phyloP scores from a whole-genome alignment of 495 filamentous ascomycete genomes.

The Hapsidospora chrysogenum region DNA sequence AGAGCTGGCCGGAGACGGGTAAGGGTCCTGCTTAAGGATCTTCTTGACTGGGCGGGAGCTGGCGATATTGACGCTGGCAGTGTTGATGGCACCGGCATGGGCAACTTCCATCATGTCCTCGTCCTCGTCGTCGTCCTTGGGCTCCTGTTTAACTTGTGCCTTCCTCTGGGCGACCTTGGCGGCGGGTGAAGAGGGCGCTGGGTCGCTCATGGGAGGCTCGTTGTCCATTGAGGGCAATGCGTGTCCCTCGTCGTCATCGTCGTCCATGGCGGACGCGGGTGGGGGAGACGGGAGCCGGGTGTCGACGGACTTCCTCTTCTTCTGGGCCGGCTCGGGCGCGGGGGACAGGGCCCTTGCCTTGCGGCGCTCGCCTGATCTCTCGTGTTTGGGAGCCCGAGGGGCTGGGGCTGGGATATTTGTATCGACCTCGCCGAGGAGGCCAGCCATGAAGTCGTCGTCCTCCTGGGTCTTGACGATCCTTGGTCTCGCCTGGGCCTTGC shows the following conservation, averaged over 20 bases:
- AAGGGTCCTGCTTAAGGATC: constrained; percentile 43
- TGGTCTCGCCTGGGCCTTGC: constrained; percentile 50
- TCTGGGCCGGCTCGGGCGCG: constrained; percentile 28
- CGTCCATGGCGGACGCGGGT: constrained; percentile 13
- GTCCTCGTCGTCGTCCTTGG: constrained; percentile 40
- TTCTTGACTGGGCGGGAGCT: constrained; percentile 69
- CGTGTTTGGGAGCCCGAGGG: constrained; percentile 30
- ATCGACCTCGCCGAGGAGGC: constrained; percentile 79
- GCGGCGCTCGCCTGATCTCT: constrained; percentile 56
- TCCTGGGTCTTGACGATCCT: constrained; percentile 66
- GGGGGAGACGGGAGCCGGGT: constrained; percentile 25
- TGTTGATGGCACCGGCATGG: constrained; percentile 49
- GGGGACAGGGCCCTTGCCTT: constrained; percentile 73
- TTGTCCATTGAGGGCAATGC: constrained; percentile 36
- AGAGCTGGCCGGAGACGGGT: constrained; percentile 55
- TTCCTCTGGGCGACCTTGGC: constrained; percentile 67
- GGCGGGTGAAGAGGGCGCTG: constrained; percentile 71
- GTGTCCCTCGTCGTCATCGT: constrained; percentile 39
- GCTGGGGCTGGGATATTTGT: constrained; percentile 49
- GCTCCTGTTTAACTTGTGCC: constrained; percentile 42
- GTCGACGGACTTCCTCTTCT: constrained; percentile 33
- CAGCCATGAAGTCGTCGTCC: constrained; percentile 70
- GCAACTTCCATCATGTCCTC: constrained; percentile 76
- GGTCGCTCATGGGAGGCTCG: constrained; percentile 62
- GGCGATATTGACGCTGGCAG: constrained; percentile 67